Evolutionary conservation across 2,329 filamentous ascomycete species (phyloP), one percentile per base, ranked within the genome.

Genomic region (Cryphonectria parasitica): DNA sequence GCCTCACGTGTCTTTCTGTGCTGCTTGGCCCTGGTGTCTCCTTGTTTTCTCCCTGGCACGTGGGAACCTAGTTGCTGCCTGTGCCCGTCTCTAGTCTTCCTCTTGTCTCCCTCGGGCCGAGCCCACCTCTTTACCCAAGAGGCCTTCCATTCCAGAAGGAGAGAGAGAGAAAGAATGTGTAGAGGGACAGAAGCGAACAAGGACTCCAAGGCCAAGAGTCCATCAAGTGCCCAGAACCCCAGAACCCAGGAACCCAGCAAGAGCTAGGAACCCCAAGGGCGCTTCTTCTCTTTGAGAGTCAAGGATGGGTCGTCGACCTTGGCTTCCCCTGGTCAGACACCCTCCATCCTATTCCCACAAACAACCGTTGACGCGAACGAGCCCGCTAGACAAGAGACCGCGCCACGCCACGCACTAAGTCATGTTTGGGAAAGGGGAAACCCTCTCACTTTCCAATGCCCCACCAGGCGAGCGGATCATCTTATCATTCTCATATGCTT

Each of bases 401-500:
- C 54, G 54, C 54, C 54, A 17, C 54, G 54, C 54, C 54, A 56
- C 54, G 54, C 54, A 56, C 54, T 56, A 31, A 19, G 54, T 56
- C 54, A 56, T 28, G 54, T 56, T 56, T 56, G 54, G 54, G 54
- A 56, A 56, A 28, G 54, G 54, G 7, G 31, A 56, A 28, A 5
- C 25, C 25, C 54, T 28, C 25, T 25, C 52, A 54, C 25, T 17
- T 31, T 31, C 25, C 25, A 13, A 31, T 25, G 54, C 54, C 25
- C 54, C 54, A 56, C 54, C 62, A 31, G 43, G 62, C 62, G 43
- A 45, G 62, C 41, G 28, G 62, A 25, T 43, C 41, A 31, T 56
- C 54, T 52, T 22, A 52, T 52, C 34, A 34, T 39, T 10, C 43
- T 15, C 2, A 22, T 7, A 19, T 45, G 43, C 43, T 19, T 17